Percentiles rank a stretch among this genome's conserved stretches.
Conservation (phyloP, 2,329 filamentous ascomycete genomes). For the Moelleriella libera region DNA sequence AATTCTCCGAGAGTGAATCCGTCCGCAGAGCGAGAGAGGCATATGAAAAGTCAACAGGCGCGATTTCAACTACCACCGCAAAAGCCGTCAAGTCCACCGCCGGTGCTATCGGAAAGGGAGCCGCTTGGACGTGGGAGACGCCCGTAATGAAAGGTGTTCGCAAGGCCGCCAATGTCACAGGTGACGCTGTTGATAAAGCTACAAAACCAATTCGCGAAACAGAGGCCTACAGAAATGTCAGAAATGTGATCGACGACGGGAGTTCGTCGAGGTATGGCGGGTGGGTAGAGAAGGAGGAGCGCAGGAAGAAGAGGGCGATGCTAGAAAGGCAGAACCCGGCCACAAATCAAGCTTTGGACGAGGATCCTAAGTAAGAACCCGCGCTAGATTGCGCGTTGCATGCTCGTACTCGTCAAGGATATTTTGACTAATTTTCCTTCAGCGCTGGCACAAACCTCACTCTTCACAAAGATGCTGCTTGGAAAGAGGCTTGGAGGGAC, state of each 20-base stretch:
- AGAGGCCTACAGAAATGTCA: conserved; percentile 87
- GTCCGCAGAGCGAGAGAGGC: conserved; percentile 76
- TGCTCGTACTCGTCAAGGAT: not conserved
- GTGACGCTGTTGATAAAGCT: conserved; percentile 80
- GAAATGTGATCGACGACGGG: conserved; percentile 92
- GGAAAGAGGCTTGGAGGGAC: conserved; percentile 96
- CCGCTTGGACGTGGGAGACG: conserved; percentile 95
- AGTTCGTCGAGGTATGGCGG: conserved; percentile 93
- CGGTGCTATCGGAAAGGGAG: conserved; percentile 75
- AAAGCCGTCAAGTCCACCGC: conserved; percentile 77
- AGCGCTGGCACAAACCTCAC: conserved; percentile 92
- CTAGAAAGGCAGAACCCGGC: conserved; percentile 48
- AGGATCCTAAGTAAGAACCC: conserved; percentile 67
- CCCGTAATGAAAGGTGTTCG: conserved; percentile 82
- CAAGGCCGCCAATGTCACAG: conserved; percentile 73
- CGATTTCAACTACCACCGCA: conserved; percentile 64
- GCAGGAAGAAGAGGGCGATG: conserved; percentile 62
- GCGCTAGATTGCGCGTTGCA: conserved; percentile 17
- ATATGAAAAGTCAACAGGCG: conserved; percentile 75
- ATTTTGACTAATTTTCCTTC: conserved; percentile 2
- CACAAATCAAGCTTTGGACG: conserved; percentile 50
- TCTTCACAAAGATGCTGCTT: conserved; percentile 89
- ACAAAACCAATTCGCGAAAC: conserved; percentile 89
- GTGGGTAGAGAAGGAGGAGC: conserved; percentile 93
- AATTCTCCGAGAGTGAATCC: conserved; percentile 86